Evolutionary conservation across 2,329 filamentous ascomycete species (phyloP), one percentile per base, ranked within the genome.

Genomic region (Huntiella decipiens): DNA sequence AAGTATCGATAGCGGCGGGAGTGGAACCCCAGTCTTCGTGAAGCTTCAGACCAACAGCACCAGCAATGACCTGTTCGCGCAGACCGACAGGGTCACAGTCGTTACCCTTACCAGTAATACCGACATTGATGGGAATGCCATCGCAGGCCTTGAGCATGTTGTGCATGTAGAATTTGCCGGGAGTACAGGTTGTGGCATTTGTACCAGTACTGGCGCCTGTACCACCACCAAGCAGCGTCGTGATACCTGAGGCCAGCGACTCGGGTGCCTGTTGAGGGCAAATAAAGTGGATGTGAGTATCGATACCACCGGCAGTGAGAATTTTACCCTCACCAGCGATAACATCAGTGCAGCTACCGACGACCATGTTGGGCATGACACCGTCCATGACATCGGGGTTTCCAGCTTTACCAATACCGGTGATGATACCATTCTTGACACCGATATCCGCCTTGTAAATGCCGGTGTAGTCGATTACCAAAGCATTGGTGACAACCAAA

Each of bases 361-460:
- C 75, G 1, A 94, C 66, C 77, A 96, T 76, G 47, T 77, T 70
- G 0, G 75, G 67, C 49, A 79, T 68, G 5, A 96, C 84, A 4
- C 83, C 83, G 31, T 91, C 80, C 88, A 95, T 95, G 40, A 93
- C 76, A 61, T 96, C 88, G n/a, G 88, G 88, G 56, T 95, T 96
- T 15, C 88, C 88, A 12, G 88, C 85, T 63, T 96, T 95, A 50
- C 88, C 88, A 54, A 96, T 88, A 0, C 77, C 88, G 22, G 79
- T 78, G 55, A 96, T 95, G 35, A 81, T 59, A 2, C 88, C 87
- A 53, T 86, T 63, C 61, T 92, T 94, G 60, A 96, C 78, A 22
- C 88, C 88, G 57, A 96, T 93, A 60, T 96, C 88, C 4, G 87
- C 88, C 65, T 96, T 96, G 68, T 84, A 92, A 56, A 96, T 94